phyloP scores from a whole-genome alignment of 176 grass and related monocot genomes.

The Avena sativa region DNA sequence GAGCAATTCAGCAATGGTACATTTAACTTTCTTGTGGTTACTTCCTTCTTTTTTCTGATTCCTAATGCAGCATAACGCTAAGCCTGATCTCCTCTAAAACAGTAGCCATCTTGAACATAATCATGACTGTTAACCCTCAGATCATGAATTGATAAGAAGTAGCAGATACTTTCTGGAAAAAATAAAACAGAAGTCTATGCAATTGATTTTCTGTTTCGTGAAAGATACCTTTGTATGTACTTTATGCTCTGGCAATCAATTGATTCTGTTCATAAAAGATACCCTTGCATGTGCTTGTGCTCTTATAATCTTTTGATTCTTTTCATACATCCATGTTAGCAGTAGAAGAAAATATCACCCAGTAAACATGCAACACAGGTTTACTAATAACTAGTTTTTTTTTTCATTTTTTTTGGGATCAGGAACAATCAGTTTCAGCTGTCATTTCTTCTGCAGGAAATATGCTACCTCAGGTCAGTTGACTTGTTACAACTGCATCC shows the following conservation, averaged over 20 bases:
- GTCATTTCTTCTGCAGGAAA: conserved; percentile 84
- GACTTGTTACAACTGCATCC: conserved; percentile 41
- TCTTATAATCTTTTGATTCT: conserved; percentile 6
- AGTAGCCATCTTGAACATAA: conserved; percentile 19
- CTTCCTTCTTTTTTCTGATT: conserved; percentile 28
- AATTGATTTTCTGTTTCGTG: conserved; percentile 6
- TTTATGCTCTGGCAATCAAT: not conserved
- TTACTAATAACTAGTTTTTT: conserved; percentile 15
- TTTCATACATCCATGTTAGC: conserved; percentile 4
- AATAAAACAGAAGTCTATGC: not conserved
- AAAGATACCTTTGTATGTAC: conserved; percentile 9
- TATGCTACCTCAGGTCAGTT: conserved; percentile 90
- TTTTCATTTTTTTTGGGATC: conserved; percentile 32
- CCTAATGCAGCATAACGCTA: conserved; percentile 5
- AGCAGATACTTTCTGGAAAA: not conserved
- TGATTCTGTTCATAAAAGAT: conserved; percentile 9
- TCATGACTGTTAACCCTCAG: conserved; percentile 13
- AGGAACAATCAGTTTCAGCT: conserved; percentile 93
- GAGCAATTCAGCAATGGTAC: not conserved
- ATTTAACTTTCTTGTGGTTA: conserved; percentile 10
- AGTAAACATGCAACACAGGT: not conserved
- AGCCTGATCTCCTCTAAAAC: not conserved
- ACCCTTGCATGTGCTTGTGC: not conserved
- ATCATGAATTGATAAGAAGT: conserved; percentile 9
- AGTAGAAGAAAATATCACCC: not conserved